Evolutionary conservation across 2,329 filamentous ascomycete species (phyloP).

Genomic region (Colletotrichum orchidophilum): DNA sequence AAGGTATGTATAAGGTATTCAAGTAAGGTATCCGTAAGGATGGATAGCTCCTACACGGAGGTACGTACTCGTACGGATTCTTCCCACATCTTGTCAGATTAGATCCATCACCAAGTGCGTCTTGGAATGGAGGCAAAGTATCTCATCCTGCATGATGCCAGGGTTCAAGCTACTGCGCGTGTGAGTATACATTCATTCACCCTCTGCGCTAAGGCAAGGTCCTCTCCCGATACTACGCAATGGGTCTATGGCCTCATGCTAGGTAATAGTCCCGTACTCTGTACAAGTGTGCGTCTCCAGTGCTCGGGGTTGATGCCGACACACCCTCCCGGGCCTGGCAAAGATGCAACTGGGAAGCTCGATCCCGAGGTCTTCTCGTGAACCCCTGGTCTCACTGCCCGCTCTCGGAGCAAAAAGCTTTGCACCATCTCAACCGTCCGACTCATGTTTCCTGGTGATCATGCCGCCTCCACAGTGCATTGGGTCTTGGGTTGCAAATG

Average conservation of each 20-base stretch:
- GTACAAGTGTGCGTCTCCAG: background rate
- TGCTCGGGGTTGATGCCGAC: background rate
- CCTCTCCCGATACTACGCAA: background rate
- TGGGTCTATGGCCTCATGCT: background rate
- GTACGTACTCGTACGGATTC: background rate
- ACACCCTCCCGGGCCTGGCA: background rate
- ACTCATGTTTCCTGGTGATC: slow-evolving; percentile 31
- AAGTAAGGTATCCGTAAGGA: background rate
- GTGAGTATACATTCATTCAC: background rate
- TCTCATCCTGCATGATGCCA: slow-evolving; percentile 7
- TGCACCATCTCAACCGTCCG: slow-evolving; percentile 3
- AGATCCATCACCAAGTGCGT: slow-evolving; percentile 6
- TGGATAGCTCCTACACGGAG: background rate
- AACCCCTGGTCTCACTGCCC: slow-evolving; percentile 17
- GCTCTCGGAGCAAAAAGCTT: slow-evolving; percentile 31
- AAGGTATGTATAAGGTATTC: background rate
- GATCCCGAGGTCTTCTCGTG: slow-evolving; percentile 29
- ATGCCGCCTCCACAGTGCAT: slow-evolving; percentile 15
- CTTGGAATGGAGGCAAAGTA: background rate
- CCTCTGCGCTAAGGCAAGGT: background rate
- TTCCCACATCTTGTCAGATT: slow-evolving; percentile 9
- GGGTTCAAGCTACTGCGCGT: slow-evolving; percentile 2
- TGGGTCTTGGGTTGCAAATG: background rate
- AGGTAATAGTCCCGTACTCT: background rate
- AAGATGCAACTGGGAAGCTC: background rate